phyloP scores from a whole-genome alignment of 352 stramenopile genomes.

The Phytopythium litorale region DNA sequence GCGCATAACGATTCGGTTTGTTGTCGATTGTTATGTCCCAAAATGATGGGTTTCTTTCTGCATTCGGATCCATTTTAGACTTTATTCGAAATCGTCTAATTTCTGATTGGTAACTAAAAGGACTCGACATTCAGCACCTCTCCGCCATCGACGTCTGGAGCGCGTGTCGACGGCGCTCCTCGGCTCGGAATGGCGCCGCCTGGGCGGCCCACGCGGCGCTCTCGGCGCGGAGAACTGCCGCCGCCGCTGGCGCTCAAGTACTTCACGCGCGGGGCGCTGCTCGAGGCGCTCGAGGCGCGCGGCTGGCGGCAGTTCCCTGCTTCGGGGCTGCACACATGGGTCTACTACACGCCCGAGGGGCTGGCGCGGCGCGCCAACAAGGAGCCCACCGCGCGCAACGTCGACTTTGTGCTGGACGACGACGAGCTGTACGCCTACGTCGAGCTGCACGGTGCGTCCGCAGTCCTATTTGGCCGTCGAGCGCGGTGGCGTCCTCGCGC shows the following conservation, averaged over 20 bases:
- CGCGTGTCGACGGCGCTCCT: neutral
- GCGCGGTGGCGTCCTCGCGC: neutral
- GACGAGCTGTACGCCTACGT: constrained; percentile 5
- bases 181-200: neutral
- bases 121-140: too few relatives aligned
- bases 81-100: too few relatives aligned
- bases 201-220: neutral
- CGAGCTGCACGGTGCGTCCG: constrained; percentile 5
- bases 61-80: too few relatives aligned
- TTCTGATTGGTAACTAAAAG: too few relatives aligned
- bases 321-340: constrained; percentile 3
- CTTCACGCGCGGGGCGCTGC: constrained; percentile 7
- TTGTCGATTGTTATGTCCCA: too few relatives aligned
- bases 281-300: constrained; percentile 7
- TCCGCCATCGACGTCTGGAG: neutral
- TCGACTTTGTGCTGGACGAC: constrained; percentile 9
- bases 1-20: too few relatives aligned
- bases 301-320: constrained; percentile 7
- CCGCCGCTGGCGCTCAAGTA: constrained; percentile 8
- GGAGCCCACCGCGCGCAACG: constrained; percentile 2
- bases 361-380: constrained; percentile 28
- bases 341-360: constrained; percentile 14
- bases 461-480: neutral
- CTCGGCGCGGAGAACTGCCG: neutral
- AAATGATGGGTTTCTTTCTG: too few relatives aligned